Conservation (phyloP, 805 yeast genomes). For the Wickerhamiella kurtzmanii region DNA sequence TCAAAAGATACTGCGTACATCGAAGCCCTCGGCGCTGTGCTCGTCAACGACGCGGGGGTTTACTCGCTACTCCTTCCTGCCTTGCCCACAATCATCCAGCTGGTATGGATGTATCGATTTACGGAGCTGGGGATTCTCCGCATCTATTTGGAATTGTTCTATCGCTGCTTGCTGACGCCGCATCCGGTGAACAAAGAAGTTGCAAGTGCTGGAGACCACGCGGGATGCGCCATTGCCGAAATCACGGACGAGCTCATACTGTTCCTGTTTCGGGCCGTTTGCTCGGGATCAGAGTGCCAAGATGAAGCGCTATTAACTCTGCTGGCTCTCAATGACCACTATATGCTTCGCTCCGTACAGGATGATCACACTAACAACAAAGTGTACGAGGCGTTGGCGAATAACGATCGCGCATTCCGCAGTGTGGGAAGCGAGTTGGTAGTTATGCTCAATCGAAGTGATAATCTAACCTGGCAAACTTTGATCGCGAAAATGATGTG, state of each 20-base stretch:
- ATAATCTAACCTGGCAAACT: slow-evolving; percentile 56
- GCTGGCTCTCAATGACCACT: slow-evolving; percentile 75
- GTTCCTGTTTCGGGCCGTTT: slow-evolving; percentile 36
- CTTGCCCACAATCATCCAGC: slow-evolving; percentile 24
- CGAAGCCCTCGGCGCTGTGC: neutral
- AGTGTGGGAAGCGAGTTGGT: slow-evolving; percentile 57
- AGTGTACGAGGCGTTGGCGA: slow-evolving; percentile 42
- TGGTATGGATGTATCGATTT: slow-evolving; percentile 29
- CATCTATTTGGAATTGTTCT: slow-evolving; percentile 39
- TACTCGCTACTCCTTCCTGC: neutral
- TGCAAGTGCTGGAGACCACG: slow-evolving; percentile 3
- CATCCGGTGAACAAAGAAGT: neutral
- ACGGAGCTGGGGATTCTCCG: slow-evolving; percentile 29
- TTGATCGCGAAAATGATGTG: slow-evolving; percentile 69
- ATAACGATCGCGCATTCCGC: slow-evolving; percentile 32
- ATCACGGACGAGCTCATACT: slow-evolving; percentile 33
- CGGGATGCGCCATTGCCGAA: slow-evolving; percentile 4
- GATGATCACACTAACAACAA: slow-evolving; percentile 26
- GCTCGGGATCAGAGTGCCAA: slow-evolving; percentile 26
- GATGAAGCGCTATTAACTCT: slow-evolving; percentile 53
- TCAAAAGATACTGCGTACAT: neutral
- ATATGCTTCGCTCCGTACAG: slow-evolving; percentile 37
- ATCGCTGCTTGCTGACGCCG: slow-evolving; percentile 9
- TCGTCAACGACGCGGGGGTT: neutral
- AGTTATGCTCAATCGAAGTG: slow-evolving; percentile 60